Evolutionary conservation across 1,284 basidiomycete species (phyloP), one percentile per base, ranked within the genome.

Genomic region (Puccinia polysora): DNA sequence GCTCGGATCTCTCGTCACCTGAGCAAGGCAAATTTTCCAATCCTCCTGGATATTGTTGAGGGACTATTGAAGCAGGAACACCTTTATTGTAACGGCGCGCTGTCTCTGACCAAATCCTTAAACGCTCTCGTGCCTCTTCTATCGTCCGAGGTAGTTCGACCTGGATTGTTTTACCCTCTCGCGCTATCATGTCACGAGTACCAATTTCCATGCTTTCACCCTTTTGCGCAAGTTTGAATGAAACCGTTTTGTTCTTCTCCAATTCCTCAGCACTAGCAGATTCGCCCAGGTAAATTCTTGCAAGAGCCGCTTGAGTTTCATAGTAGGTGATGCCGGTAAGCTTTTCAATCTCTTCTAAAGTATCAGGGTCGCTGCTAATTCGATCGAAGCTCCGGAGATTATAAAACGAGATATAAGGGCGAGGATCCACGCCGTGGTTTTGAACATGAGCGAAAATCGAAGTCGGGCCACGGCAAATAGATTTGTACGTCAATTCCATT

Each of bases 371-470:
- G 0, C 87, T 87, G 78, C 94, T 94, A 80, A 97, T 91, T 38
- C 93, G 84, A 79, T 97, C 94, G 79, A 94, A 96, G 1, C 87
- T 83, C 49, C 93, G 85, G 38, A 97, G 83, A 80, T 96, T 91
- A 81, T 89, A 96, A 84, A 95, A 91, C 20, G 88, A 84, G 75
- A 90, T 88, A 79, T 88, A 90, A 74, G 79, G 77, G 49, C 78
- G 88, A 86, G 92, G 91, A 73, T 95, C 88, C 77, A 83, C 88
- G 1, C 92, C 91, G 23, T 85, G 90, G 71, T 84, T 86, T 59
- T 88, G 84, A 59, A 96, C 84, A 77, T 86, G 83, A 77, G 93
- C 90, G 75, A 91, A 92, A 77, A 95, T 91, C 74, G 88, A 90
- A 74, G 85, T 82, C 0, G 89, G 90, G 3, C 91, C 92, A 38